Conservation (phyloP, 148 eudicot genomes). For the Cornus kousa region DNA sequence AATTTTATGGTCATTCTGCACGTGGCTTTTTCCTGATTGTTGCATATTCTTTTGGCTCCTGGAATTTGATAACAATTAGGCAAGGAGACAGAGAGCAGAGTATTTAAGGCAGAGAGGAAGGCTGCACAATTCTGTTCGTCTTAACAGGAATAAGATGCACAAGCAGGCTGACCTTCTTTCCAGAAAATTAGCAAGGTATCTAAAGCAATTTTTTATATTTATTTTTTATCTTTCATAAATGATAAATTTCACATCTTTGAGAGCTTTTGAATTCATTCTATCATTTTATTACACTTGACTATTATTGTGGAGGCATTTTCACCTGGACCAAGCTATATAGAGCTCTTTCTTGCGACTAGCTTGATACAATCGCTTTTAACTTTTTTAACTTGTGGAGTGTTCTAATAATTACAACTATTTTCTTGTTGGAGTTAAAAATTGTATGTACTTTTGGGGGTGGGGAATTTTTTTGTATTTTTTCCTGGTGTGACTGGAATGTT, state of each 20-base stretch:
- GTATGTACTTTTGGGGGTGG: background rate
- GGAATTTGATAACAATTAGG: slow-evolving; percentile 37
- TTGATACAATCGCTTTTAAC: background rate
- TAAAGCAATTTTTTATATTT: background rate
- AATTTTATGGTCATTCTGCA: background rate
- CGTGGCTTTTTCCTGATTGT: background rate
- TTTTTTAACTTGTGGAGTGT: background rate
- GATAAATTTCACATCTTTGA: background rate
- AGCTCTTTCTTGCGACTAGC: background rate
- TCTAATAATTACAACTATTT: background rate
- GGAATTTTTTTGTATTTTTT: too few species aligned
- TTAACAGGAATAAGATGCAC: slow-evolving; percentile 32
- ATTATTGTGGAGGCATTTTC: background rate
- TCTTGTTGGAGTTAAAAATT: background rate
- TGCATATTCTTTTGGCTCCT: slow-evolving; percentile 1
- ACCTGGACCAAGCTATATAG: background rate
- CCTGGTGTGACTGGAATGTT: background rate
- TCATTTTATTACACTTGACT: too few species aligned
- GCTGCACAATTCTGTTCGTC: slow-evolving; percentile 28
- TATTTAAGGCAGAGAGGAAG: slow-evolving; percentile 64
- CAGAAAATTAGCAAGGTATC: slow-evolving; percentile 61
- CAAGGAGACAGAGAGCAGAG: slow-evolving; percentile 90
- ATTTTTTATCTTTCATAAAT: background rate
- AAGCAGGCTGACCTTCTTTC: slow-evolving; percentile 66
- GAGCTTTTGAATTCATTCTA: background rate